A percentile compares a stretch with the other conserved stretches of the same genome.
phyloP scores from a whole-genome alignment of 345 rosid species.

The Arabidopsis thaliana region TAIR10.1 NC_003070.9:24573001-24573500 shows the following conservation, averaged over 20 bases:
- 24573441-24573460: constrained; percentile 68
- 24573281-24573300: background rate
- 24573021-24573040: too few species aligned
- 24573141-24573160: constrained; percentile 74
- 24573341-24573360: constrained; percentile 90
- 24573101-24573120: background rate
- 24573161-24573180: constrained; percentile 85
- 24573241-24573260: constrained; percentile 1
- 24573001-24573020: too few species aligned
- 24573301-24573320: constrained; percentile 60
- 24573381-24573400: constrained; percentile 74
- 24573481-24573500: too few species aligned
- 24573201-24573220: constrained; percentile 93
- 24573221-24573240: constrained; percentile 1
- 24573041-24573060: too few species aligned
- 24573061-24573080: too few species aligned
- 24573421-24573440: constrained; percentile 78
- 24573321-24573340: constrained; percentile 98
- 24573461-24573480: constrained; percentile 76
- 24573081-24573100: too few species aligned
- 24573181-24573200: constrained; percentile 88
- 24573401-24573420: constrained; percentile 89
- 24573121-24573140: constrained; percentile 54
- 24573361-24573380: constrained; percentile 88
- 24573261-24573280: background rate